These are phyloP conservation scores for Panus rudis DNA, from an alignment of 768 basidiomycete species.

Conservation along the genomic window DNA sequence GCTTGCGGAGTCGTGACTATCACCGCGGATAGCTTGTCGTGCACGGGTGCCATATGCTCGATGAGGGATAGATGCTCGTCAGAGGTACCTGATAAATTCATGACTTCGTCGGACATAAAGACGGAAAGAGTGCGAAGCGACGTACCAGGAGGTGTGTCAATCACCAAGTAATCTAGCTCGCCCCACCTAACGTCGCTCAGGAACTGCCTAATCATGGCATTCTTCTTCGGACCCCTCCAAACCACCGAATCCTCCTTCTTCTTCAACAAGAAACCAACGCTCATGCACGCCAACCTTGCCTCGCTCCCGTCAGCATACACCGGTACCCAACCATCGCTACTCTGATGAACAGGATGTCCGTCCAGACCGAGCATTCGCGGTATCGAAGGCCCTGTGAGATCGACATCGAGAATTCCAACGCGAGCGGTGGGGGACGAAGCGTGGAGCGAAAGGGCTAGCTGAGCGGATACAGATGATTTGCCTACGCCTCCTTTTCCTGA, in stretches of 20 bases:
- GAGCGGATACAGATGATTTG: slow-evolving; percentile 93
- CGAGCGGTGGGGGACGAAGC: slow-evolving; percentile 55
- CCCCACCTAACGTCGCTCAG: slow-evolving; percentile 94
- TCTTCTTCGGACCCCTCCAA: slow-evolving; percentile 98
- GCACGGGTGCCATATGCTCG: slow-evolving; percentile 86
- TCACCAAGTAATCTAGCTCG: slow-evolving; percentile 83
- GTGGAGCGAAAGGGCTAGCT: slow-evolving; percentile 85
- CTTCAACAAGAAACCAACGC: slow-evolving; percentile 90
- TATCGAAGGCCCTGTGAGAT: slow-evolving; percentile 91
- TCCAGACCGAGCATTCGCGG: slow-evolving; percentile 94
- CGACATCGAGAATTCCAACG: slow-evolving; percentile 89
- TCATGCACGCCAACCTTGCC: slow-evolving; percentile 86
- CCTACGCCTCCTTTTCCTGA: slow-evolving; percentile 98
- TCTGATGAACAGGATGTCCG: slow-evolving; percentile 83
- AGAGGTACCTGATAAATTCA: slow-evolving; percentile 68
- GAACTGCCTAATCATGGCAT: slow-evolving; percentile 96
- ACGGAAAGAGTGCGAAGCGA: slow-evolving; percentile 7
- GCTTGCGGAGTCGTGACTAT: slow-evolving; percentile 98
- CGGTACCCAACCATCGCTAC: slow-evolving; percentile 95
- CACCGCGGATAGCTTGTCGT: slow-evolving; percentile 70
- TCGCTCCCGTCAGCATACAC: slow-evolving; percentile 84
- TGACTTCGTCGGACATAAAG: slow-evolving; percentile 13
- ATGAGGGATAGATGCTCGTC: slow-evolving; percentile 96
- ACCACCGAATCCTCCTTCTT: slow-evolving; percentile 90
- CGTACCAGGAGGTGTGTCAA: slow-evolving; percentile 96